Evolutionary conservation across 148 eudicot species (phyloP), one percentile per base, ranked within the genome.

Genomic region (Diospyros lotus): DNA sequence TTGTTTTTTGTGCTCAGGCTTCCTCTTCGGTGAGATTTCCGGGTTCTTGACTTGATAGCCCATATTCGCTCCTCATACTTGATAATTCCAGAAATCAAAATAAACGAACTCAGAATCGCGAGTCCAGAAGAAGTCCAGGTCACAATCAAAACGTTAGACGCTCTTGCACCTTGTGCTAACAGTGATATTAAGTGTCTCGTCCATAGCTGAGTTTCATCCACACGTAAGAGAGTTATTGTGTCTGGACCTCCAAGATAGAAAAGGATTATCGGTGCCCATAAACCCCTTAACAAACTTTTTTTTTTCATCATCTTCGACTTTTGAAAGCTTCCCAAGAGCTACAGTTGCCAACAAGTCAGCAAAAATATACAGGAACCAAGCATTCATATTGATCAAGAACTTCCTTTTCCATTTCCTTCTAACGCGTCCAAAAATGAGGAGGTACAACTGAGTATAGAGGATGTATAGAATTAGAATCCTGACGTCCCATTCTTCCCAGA

Each of bases 291-390:
- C 45, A 14, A 38, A 40, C 14, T 39, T 6, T 4, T 7, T 6
- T 5, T 28, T 39, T 0, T 10, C 59, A 38, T 15, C 56, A 5
- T 51, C 40, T 48, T 48, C 7, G 59, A 69, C 15, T 44, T 69
- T 69, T 44, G 72, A 69, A 45, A 69, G 72, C 72, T 69, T 69
- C 53, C 72, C 72, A 13, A 69, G 72, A 53, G 72, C 72, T 11
- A 69, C 53, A 11, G 46, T 40, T 69, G 72, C 72, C 28, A 69
- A 6, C 72, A 69, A 52, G 39, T 69, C 72, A 38, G 59, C 43
- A 4, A 69, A 69, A 14, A 69, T 11, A 38, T 69, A 69, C 45
- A 69, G n/a, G 1, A 53, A 69, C 60, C 45, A 69, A 53, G 15
- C 58, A 9, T 13, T 69, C 45, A 39, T 6, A 39, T 12, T 13